Evolutionary conservation across 768 basidiomycete species (phyloP).

Genomic region (Mycena alexandri): DNA sequence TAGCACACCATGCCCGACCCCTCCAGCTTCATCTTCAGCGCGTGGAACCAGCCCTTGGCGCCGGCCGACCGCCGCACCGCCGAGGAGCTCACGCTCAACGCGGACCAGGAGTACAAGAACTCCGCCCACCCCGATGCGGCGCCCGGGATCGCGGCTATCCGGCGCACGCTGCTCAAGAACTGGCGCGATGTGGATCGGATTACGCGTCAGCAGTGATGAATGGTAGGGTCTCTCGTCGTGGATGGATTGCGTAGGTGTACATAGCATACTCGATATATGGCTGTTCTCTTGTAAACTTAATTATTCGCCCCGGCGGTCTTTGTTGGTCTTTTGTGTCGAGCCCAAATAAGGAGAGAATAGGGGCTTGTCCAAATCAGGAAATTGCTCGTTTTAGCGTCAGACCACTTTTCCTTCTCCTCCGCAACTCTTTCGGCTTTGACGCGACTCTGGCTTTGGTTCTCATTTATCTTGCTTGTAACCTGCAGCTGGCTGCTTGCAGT

Average conservation of each 20-base stretch:
- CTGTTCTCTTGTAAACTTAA: conserved; percentile 12
- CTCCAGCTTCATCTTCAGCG: conserved; percentile 63
- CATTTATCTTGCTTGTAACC: too few species aligned
- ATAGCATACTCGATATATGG: neutral
- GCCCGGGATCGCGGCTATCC: conserved; percentile 52
- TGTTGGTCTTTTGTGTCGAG: neutral
- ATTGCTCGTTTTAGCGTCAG: too few species aligned
- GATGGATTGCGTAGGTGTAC: too few species aligned
- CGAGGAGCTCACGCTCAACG: conserved; percentile 59
- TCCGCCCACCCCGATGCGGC: conserved; percentile 44
- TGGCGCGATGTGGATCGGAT: conserved; percentile 57
- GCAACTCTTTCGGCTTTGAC: too few species aligned
- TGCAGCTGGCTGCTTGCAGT: too few species aligned
- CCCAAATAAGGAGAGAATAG: too few species aligned
- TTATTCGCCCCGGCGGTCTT: conserved; percentile 25
- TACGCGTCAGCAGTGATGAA: conserved; percentile 42
- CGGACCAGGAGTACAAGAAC: conserved; percentile 52
- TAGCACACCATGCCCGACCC: conserved; percentile 70
- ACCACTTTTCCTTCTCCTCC: too few species aligned
- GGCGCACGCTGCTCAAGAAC: conserved; percentile 54
- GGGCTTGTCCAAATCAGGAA: too few species aligned
- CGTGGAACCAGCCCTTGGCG: conserved; percentile 78
- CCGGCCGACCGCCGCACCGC: conserved; percentile 73
- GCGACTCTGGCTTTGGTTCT: too few species aligned
- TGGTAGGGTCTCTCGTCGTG: too few species aligned